These are phyloP conservation scores for Malus hybrid DNA, from an alignment of 331 rosid species.

Conservation along the genomic window DNA sequence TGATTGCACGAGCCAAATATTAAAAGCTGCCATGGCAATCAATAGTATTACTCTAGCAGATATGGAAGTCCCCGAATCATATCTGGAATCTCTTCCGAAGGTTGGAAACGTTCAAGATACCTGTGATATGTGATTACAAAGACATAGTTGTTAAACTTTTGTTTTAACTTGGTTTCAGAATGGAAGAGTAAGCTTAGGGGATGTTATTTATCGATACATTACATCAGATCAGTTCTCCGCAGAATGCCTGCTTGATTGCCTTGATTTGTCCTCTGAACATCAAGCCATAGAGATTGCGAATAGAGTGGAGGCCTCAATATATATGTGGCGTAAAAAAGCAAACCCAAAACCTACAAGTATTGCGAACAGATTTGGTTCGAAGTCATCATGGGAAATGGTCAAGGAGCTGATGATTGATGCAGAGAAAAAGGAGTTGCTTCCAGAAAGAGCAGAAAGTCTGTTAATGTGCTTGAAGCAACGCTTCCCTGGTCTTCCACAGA, in stretches of 20 bases:
- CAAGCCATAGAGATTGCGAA: conserved; percentile 89
- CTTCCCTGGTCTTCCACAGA: conserved; percentile 91
- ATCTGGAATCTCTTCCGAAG: conserved; percentile 84
- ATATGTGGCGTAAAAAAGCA: conserved; percentile 59
- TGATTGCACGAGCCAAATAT: conserved; percentile 74
- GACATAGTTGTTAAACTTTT: conserved; percentile 6
- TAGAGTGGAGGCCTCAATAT: conserved; percentile 73
- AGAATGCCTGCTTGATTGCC: conserved; percentile 77
- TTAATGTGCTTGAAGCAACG: conserved; percentile 76
- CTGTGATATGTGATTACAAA: not conserved
- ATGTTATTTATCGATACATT: conserved; percentile 74
- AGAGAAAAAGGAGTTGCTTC: conserved; percentile 79
- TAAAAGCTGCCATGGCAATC: conserved; percentile 91
- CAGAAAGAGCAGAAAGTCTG: conserved; percentile 88
- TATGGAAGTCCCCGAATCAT: conserved; percentile 81
- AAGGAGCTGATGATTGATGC: conserved; percentile 85
- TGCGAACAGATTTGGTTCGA: conserved; percentile 46
- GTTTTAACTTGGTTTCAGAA: conserved; percentile 48
- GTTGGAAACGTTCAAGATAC: conserved; percentile 20
- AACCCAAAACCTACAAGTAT: conserved; percentile 41
- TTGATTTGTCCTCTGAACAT: conserved; percentile 92
- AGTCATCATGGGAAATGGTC: conserved; percentile 96
- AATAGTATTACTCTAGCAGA: conserved; percentile 72
- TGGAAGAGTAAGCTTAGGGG: conserved; percentile 79
- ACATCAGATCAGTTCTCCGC: conserved; percentile 83